A percentile compares a stretch with the other conserved stretches of the same genome.
Conservation (phyloP, 2,329 filamentous ascomycete species). For the Alternaria sp. region DNA sequence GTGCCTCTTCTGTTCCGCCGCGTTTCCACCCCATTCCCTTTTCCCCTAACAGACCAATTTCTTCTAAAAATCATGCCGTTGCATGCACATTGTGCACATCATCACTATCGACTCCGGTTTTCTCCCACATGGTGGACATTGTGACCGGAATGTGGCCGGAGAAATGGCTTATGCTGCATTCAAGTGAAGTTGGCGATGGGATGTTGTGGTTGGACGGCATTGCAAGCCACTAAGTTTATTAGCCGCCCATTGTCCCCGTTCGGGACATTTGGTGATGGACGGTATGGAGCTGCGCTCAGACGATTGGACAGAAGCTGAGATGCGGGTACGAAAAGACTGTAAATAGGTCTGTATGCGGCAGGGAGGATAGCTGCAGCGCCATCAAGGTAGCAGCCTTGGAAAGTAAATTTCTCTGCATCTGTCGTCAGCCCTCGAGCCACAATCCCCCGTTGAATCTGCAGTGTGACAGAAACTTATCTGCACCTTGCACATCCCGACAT, state of each 20-base stretch:
- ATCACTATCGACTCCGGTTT: slow-evolving; percentile 26
- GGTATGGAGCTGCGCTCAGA: slow-evolving; percentile 12
- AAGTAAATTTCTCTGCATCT: slow-evolving; percentile 29
- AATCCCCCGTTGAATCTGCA: slow-evolving; percentile 33
- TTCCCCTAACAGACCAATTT: slow-evolving; percentile 24
- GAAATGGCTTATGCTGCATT: slow-evolving; percentile 14
- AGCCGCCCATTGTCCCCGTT: slow-evolving; percentile 44
- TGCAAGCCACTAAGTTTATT: slow-evolving; percentile 41
- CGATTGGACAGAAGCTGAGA: slow-evolving; percentile 31
- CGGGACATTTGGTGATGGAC: slow-evolving; percentile 40
- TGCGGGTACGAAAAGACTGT: slow-evolving; percentile 35
- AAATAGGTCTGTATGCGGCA: slow-evolving; percentile 44
- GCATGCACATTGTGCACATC: slow-evolving; percentile 31
- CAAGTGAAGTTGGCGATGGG: slow-evolving; percentile 19
- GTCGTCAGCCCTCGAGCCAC: slow-evolving; percentile 22
- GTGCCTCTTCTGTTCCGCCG: slow-evolving; percentile 16
- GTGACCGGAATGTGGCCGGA: slow-evolving; percentile 20
- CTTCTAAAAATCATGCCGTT: slow-evolving; percentile 14
- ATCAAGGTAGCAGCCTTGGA: slow-evolving; percentile 17
- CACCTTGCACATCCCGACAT: slow-evolving; percentile 34
- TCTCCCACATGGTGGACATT: slow-evolving; percentile 26
- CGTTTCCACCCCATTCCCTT: slow-evolving; percentile 19
- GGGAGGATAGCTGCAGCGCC: slow-evolving; percentile 28
- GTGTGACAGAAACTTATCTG: slow-evolving; percentile 43
- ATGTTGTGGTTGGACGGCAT: slow-evolving; percentile 35